A percentile compares a stretch with the other conserved stretches of the same genome.
Conservation (phyloP, 2,329 filamentous ascomycete species). For the Rhynchosporium agropyri region DNA sequence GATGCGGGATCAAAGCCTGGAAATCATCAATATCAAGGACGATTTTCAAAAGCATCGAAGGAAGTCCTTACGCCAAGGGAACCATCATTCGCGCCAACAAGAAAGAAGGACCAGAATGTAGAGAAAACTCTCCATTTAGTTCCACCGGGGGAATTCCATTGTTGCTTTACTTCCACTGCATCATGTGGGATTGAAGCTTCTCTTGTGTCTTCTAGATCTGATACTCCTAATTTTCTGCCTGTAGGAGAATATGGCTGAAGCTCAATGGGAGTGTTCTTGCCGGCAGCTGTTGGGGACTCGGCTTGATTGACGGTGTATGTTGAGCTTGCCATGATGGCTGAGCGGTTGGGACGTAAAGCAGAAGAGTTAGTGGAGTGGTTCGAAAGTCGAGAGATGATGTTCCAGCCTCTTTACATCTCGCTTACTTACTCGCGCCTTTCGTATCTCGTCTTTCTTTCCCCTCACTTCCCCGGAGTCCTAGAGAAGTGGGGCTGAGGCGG, state of each 20-base stretch:
- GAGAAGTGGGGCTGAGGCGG: constrained; percentile 5
- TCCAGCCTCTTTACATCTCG: constrained; percentile 4
- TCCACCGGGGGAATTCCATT: constrained; percentile 64
- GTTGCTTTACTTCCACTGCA: constrained; percentile 46
- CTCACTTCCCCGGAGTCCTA: neutral
- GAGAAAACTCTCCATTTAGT: constrained; percentile 62
- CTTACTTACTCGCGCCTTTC: neutral
- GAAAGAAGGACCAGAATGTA: constrained; percentile 62
- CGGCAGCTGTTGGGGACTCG: constrained; percentile 5
- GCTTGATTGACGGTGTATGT: constrained; percentile 17
- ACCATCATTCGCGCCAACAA: constrained; percentile 72
- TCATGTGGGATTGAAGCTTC: constrained; percentile 19
- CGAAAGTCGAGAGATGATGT: neutral
- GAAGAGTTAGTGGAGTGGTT: neutral
- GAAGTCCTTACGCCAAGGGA: constrained; percentile 58
- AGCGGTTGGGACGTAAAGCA: neutral
- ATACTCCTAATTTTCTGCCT: constrained; percentile 10
- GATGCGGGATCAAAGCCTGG: constrained; percentile 51
- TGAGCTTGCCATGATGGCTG: constrained; percentile 21
- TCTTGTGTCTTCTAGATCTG: constrained; percentile 25
- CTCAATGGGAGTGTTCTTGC: constrained; percentile 8
- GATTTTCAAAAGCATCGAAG: neutral
- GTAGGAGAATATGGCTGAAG: constrained; percentile 5
- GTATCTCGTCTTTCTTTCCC: neutral
- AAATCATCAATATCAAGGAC: neutral